Percentiles rank a stretch among this genome's conserved stretches.
Evolutionary conservation across 2,329 filamentous ascomycete genomes (phyloP).

Genomic region (Lojkania enalia): DNA sequence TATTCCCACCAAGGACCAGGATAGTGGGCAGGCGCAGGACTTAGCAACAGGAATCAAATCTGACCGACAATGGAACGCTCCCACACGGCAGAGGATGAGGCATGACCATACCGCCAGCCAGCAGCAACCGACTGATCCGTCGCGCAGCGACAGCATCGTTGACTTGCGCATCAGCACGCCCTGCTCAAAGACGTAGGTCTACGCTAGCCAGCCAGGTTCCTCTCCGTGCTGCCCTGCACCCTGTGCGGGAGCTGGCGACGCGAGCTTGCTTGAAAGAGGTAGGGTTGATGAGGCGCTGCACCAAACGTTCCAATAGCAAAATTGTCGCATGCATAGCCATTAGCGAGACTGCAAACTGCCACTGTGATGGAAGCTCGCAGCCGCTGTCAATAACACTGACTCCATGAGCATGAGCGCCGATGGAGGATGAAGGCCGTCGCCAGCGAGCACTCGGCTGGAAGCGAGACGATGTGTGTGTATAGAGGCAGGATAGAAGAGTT

Average conservation of each 20-base stretch:
- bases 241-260: slow-evolving; percentile 8
- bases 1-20: slow-evolving; percentile 6
- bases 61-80: not conserved
- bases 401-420: slow-evolving; percentile 55
- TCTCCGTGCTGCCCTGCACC: slow-evolving; percentile 4
- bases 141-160: not conserved
- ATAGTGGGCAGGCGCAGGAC: not conserved
- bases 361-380: too few species aligned
- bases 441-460: not conserved
- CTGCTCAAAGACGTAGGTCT: slow-evolving; percentile 11
- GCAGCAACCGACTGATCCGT: slow-evolving; percentile 1
- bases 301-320: slow-evolving; percentile 33
- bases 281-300: slow-evolving; percentile 8
- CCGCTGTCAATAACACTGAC: slow-evolving; percentile 5
- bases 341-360: too few species aligned
- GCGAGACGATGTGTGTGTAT: not conserved
- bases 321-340: slow-evolving; percentile 35
- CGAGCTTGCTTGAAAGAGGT: not conserved
- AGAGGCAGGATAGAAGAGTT: too few species aligned
- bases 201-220: slow-evolving; percentile 13
- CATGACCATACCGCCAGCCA: slow-evolving; percentile 4
- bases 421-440: slow-evolving; percentile 50
- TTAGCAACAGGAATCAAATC: not conserved
- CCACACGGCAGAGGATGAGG: slow-evolving; percentile 2
- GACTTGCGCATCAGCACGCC: slow-evolving; percentile 16